Percentiles rank a stretch among this genome's conserved stretches.
Evolutionary conservation across 2,329 filamentous ascomycete species (phyloP).

Genomic region (Cladosporium sp.): DNA sequence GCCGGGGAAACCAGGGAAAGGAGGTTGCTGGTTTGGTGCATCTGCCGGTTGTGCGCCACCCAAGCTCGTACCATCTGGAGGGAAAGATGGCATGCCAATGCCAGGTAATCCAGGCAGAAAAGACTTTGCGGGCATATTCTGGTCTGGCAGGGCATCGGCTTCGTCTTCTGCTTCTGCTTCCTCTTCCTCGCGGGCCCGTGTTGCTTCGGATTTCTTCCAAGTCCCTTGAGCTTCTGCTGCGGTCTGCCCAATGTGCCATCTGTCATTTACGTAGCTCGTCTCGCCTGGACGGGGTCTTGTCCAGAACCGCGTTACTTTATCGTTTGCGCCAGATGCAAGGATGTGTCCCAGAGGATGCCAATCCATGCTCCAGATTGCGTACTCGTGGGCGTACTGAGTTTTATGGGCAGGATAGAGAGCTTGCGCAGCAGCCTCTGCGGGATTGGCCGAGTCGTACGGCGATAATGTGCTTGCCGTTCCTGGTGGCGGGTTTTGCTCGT

Average conservation of each 20-base stretch:
- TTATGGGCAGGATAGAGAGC: conserved; percentile 91
- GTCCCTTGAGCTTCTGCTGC: conserved; percentile 94
- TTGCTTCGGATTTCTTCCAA: conserved; percentile 75
- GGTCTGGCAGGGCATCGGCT: conserved; percentile 85
- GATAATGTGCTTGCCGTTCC: conserved; percentile 69
- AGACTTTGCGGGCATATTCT: conserved; percentile 68
- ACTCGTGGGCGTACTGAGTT: conserved; percentile 83
- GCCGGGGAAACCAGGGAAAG: conserved; percentile 22
- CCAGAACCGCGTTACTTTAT: conserved; percentile 97
- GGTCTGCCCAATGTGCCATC: conserved; percentile 91
- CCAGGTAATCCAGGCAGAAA: conserved; percentile 58
- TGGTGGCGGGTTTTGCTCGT: conserved; percentile 82
- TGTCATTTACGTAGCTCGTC: conserved; percentile 77
- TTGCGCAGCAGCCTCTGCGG: conserved; percentile 73
- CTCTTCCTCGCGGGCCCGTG: conserved; percentile 84
- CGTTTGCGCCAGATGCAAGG: conserved; percentile 90
- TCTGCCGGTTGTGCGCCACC: conserved; percentile 34
- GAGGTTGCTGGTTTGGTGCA: conserved; percentile 18
- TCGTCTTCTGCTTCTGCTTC: conserved; percentile 93
- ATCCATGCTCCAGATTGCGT: conserved; percentile 94
- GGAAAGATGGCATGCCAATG: conserved; percentile 34
- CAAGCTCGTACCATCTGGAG: conserved; percentile 42
- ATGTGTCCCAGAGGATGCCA: conserved; percentile 98
- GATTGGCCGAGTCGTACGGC: conserved; percentile 81
- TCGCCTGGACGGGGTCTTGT: conserved; percentile 86